These are phyloP conservation scores for Verticillium nubilum DNA, from an alignment of 2,329 filamentous ascomycete genomes.

Conservation along the genomic window DNA sequence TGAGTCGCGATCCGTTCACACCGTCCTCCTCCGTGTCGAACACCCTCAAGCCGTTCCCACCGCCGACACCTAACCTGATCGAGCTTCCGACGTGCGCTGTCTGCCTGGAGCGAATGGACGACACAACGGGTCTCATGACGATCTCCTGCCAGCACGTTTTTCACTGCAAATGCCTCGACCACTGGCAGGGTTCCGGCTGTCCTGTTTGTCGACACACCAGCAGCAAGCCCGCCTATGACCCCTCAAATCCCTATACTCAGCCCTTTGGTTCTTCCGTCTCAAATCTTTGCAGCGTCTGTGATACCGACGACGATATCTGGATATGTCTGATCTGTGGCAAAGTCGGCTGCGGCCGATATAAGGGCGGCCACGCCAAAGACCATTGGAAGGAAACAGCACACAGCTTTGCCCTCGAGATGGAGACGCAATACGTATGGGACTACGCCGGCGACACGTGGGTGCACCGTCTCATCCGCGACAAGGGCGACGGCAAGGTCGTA, in stretches of 20 bases:
- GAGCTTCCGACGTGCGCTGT: constrained; percentile 95
- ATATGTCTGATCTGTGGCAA: constrained; percentile 92
- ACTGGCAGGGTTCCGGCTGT: constrained; percentile 91
- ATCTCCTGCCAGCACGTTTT: constrained; percentile 98
- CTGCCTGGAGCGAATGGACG: constrained; percentile 96
- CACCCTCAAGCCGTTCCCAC: constrained; percentile 55
- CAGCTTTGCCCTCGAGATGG: constrained; percentile 86
- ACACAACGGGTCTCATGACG: constrained; percentile 89
- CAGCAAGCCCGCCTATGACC: constrained; percentile 35
- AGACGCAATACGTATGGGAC: constrained; percentile 96
- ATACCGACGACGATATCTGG: constrained; percentile 80
- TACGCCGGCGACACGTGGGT: constrained; percentile 95
- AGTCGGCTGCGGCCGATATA: constrained; percentile 91
- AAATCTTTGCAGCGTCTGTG: constrained; percentile 77
- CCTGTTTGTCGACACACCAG: constrained; percentile 89
- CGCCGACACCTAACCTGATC: constrained; percentile 72
- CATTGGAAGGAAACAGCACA: constrained; percentile 90
- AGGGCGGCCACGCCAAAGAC: constrained; percentile 85
- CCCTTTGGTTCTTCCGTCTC: constrained; percentile 56
- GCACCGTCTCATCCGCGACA: constrained; percentile 89
- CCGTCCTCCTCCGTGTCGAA: constrained; percentile 38
- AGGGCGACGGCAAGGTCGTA: constrained; percentile 86
- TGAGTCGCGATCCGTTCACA: constrained; percentile 60
- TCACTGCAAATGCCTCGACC: constrained; percentile 91
- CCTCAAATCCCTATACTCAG: constrained; percentile 42